A percentile compares a stretch with the other conserved stretches of the same genome.
Conservation (phyloP, 164 flowering plant species). For the Magnolia sinica region DNA sequence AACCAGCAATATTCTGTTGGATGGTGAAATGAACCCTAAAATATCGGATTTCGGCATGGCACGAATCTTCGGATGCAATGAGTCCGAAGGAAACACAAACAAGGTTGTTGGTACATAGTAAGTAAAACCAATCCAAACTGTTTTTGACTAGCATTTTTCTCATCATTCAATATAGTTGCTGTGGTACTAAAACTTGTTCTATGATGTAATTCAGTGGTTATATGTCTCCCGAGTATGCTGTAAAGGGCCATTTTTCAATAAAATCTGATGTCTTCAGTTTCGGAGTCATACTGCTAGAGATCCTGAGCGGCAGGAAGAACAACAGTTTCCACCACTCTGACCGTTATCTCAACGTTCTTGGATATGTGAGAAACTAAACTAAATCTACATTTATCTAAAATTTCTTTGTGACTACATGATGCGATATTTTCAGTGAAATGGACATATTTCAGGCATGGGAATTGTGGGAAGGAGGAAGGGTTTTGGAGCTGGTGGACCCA, state of each 20-base stretch:
- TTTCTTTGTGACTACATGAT: conserved; percentile 9
- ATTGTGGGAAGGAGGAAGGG: conserved; percentile 14
- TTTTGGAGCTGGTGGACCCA: conserved; percentile 11
- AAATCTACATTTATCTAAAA: background rate
- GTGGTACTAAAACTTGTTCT: background rate
- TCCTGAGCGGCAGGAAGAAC: conserved; percentile 42
- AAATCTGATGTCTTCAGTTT: conserved; percentile 59
- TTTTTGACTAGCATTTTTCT: background rate
- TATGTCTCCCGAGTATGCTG: conserved; percentile 54
- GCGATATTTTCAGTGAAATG: background rate
- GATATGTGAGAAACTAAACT: background rate
- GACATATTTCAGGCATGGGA: conserved; percentile 13
- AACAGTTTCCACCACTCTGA: background rate
- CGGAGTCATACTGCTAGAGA: conserved; percentile 48
- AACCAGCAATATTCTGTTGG: conserved; percentile 39
- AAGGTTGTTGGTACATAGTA: conserved; percentile 45
- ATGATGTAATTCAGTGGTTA: conserved; percentile 36
- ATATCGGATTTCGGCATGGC: conserved; percentile 56
- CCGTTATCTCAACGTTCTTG: background rate
- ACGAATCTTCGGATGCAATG: conserved; percentile 25
- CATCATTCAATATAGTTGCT: background rate
- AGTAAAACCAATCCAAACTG: conserved; percentile 4
- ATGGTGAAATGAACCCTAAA: conserved; percentile 35
- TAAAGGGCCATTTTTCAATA: conserved; percentile 42
- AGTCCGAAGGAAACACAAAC: conserved; percentile 23